Evolutionary conservation across 2,329 filamentous ascomycete species (phyloP).

Genomic region (Colletotrichum theobromicola): DNA sequence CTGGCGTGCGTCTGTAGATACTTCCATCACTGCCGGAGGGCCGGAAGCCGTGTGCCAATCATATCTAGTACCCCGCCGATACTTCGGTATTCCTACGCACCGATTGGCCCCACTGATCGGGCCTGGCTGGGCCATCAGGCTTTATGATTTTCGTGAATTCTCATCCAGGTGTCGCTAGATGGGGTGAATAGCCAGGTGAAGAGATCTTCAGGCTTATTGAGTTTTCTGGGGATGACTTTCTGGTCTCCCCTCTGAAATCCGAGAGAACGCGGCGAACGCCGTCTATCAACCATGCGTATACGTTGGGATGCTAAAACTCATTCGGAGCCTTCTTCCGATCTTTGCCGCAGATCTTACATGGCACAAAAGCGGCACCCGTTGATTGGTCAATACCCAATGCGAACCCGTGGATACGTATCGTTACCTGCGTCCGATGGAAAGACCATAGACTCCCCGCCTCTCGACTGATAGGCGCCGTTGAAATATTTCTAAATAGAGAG

Average conservation of each 20-base stretch:
- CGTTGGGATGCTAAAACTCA: background rate
- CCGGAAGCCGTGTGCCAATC: background rate
- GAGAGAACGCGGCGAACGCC: background rate
- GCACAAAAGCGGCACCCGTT: fast-evolving
- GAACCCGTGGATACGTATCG: background rate
- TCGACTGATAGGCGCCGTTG: background rate
- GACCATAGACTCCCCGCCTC: background rate
- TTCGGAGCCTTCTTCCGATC: background rate
- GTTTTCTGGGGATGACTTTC: background rate
- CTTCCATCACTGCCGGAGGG: background rate
- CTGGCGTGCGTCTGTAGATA: background rate
- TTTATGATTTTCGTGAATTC: background rate
- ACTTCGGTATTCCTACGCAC: background rate
- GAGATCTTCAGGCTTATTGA: background rate
- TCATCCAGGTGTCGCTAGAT: background rate
- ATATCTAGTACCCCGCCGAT: background rate
- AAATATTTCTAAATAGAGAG: fast-evolving
- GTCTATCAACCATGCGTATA: background rate
- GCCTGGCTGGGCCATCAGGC: background rate
- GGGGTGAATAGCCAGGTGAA: background rate
- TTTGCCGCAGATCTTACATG: background rate
- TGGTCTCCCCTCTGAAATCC: background rate
- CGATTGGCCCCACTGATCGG: background rate
- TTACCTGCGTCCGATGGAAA: fast-evolving
- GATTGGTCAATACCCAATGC: background rate